Percentiles rank a stretch among this genome's conserved stretches.
Evolutionary conservation across 2,329 filamentous ascomycete species (phyloP).

Genomic region (Nigrospora oryzae): DNA sequence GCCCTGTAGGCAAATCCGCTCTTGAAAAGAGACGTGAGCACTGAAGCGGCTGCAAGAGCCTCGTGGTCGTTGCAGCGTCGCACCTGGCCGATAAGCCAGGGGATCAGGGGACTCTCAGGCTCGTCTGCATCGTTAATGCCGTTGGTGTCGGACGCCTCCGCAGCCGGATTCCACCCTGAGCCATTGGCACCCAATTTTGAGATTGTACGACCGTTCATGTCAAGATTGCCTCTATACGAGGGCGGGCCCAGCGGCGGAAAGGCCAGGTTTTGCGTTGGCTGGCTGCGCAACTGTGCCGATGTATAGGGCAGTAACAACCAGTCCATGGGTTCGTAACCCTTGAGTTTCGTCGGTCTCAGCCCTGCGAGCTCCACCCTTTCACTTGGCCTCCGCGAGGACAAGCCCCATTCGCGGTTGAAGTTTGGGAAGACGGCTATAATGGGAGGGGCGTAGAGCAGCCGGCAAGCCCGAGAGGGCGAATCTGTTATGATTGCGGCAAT

Average conservation of each 20-base stretch:
- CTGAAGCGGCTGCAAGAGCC: constrained; percentile 58
- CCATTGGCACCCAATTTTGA: constrained; percentile 15
- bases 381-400: constrained; percentile 41
- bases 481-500: constrained; percentile 68
- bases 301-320: constrained; percentile 48
- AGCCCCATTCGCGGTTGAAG: constrained; percentile 40
- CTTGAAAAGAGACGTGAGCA: constrained; percentile 63
- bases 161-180: constrained; percentile 15
- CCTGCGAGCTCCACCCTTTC: constrained; percentile 44
- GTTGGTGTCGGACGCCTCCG: constrained; percentile 11
- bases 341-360: constrained; percentile 34
- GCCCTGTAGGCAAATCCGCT: constrained; percentile 56
- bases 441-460: constrained; percentile 60
- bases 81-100: constrained; percentile 62
- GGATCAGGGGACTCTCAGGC: constrained; percentile 61
- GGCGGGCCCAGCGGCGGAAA: constrained; percentile 46
- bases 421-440: constrained; percentile 62
- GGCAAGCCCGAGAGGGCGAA: constrained; percentile 69
- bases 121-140: constrained; percentile 40
- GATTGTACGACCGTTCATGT: constrained; percentile 13
- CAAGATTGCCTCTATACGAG: constrained; percentile 26
- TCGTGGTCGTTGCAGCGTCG: constrained; percentile 49
- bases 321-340: constrained; percentile 50
- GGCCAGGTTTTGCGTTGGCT: constrained; percentile 27
- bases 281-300: constrained; percentile 27